Percentiles rank a stretch among this genome's conserved stretches.
phyloP scores from a whole-genome alignment of 495 filamentous ascomycete species.

The Penicillium herquei region DNA sequence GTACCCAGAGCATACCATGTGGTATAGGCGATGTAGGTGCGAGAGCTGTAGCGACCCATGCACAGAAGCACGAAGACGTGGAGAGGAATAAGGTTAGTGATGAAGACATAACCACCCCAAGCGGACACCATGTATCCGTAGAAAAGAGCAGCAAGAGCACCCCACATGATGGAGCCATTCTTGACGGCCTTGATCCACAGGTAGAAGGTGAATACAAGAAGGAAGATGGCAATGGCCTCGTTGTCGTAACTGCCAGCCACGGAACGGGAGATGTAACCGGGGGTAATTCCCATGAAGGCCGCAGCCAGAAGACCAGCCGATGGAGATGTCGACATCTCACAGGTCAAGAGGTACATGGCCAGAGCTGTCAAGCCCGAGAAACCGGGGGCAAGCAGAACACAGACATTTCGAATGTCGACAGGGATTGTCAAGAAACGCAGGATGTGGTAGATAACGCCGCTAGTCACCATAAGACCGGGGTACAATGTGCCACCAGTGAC shows the following conservation, averaged over 20 bases:
- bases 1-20: constrained; percentile 98
- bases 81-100: constrained; percentile 94
- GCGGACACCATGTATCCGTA: constrained; percentile 99
- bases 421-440: constrained; percentile 89
- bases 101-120: constrained; percentile 99
- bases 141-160: constrained; percentile 89
- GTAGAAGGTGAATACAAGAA: constrained; percentile 98
- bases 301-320: constrained; percentile 95
- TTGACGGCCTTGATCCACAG: constrained; percentile 99
- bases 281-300: constrained; percentile 94
- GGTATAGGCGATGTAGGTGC: constrained; percentile 93
- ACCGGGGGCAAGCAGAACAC: constrained; percentile 90
- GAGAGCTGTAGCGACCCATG: constrained; percentile 95
- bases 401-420: constrained; percentile 98
- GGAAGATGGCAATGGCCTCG: constrained; percentile 98
- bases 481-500: constrained; percentile 99
- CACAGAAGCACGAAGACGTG: constrained; percentile 93
- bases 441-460: constrained; percentile 92
- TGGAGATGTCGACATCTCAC: constrained; percentile 88
- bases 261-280: constrained; percentile 95
- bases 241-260: constrained; percentile 99
- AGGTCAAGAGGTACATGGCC: constrained; percentile 93
- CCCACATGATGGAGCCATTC: constrained; percentile 93
- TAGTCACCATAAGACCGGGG: constrained; percentile 98
- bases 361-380: constrained; percentile 95